Evolutionary conservation across 495 filamentous ascomycete genomes (phyloP).

Genomic region (Xylaria curta): DNA sequence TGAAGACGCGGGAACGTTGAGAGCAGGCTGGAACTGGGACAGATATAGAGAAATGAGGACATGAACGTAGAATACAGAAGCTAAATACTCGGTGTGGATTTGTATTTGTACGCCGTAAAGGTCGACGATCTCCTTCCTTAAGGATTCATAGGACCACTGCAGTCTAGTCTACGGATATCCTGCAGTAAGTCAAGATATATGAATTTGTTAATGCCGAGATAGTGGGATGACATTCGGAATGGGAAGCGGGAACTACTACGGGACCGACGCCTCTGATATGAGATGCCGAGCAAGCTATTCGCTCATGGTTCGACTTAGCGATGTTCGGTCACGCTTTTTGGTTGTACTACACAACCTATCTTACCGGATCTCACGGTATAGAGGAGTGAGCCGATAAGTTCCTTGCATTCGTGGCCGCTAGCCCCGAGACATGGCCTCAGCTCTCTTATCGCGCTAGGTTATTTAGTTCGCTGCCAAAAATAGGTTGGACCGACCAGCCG

Average conservation of each 20-base stretch:
- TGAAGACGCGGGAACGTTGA: too few species aligned
- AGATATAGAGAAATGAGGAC: neutral
- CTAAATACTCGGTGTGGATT: neutral
- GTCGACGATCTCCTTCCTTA: neutral
- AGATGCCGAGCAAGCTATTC: neutral
- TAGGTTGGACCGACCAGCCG: slow-evolving; percentile 3
- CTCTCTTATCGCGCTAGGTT: neutral
- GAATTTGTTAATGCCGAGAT: neutral
- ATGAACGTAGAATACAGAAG: neutral
- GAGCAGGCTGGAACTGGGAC: too few species aligned
- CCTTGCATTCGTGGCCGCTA: neutral
- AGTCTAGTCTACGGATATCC: neutral
- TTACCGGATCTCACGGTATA: too few species aligned
- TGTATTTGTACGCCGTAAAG: neutral
- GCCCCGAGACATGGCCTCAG: neutral
- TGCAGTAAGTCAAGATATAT: neutral
- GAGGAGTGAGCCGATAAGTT: neutral
- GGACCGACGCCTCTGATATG: neutral
- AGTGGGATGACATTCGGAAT: neutral
- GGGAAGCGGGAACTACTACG: neutral
- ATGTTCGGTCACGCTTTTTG: neutral
- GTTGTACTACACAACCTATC: neutral
- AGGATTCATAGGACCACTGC: neutral
- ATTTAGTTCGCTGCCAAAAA: neutral
- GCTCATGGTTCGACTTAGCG: neutral